Evolutionary conservation across 148 eudicot species (phyloP).

Genomic region (Chenopodium quinoa): DNA sequence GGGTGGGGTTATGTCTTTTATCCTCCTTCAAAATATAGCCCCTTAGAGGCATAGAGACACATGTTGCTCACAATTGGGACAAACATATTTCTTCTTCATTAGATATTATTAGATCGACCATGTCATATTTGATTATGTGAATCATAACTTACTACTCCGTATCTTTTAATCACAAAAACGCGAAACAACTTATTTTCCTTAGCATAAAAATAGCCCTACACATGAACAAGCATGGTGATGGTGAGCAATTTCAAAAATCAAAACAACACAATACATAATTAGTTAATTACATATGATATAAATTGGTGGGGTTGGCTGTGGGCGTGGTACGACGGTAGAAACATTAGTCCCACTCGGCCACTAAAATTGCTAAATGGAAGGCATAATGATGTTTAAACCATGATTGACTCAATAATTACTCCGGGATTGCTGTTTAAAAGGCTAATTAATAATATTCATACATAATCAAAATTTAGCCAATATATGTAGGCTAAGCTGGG

Average conservation of each 20-base stretch:
- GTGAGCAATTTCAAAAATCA: neutral
- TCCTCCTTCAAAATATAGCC: too few species aligned
- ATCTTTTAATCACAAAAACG: too few species aligned
- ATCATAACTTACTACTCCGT: too few species aligned
- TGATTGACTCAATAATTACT: slow-evolving; percentile 38
- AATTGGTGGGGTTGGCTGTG: neutral
- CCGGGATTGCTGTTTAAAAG: slow-evolving; percentile 25
- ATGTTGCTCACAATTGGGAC: too few species aligned
- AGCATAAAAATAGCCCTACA: too few species aligned
- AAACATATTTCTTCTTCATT: too few species aligned
- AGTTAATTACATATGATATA: neutral
- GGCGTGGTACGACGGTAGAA: slow-evolving; percentile 4
- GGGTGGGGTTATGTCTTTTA: too few species aligned
- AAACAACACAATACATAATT: neutral
- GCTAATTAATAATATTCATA: slow-evolving; percentile 15
- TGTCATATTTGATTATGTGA: too few species aligned
- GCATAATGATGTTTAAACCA: slow-evolving; percentile 32
- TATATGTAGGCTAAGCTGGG: neutral
- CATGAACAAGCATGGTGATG: neutral
- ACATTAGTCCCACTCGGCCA: slow-evolving; percentile 8
- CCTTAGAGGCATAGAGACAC: too few species aligned
- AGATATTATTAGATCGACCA: too few species aligned
- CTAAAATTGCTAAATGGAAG: slow-evolving; percentile 19
- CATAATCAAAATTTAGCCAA: neutral
- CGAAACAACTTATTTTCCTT: too few species aligned